phyloP scores from a whole-genome alignment of 2,329 filamentous ascomycete genomes.

The Westerdykella aurantiaca region DNA sequence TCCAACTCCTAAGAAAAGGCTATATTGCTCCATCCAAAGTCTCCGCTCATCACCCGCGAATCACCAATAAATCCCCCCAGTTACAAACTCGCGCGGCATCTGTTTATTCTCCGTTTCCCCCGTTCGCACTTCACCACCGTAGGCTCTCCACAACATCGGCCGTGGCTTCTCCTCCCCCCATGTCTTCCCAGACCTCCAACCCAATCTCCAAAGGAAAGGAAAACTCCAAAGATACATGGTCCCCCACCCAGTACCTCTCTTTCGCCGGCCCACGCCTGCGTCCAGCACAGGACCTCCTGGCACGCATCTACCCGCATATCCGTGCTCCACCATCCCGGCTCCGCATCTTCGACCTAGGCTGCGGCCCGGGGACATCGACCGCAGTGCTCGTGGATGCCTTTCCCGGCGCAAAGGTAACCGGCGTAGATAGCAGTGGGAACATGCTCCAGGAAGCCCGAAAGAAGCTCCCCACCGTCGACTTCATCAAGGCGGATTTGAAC shows the following conservation, averaged over 20 bases:
- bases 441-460: slow-evolving; percentile 50
- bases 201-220: too few species aligned
- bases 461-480: slow-evolving; percentile 39
- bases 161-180: too few species aligned
- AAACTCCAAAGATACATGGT: slow-evolving; percentile 43
- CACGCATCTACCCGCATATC: slow-evolving; percentile 40
- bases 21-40: too few species aligned
- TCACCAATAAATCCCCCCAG: too few species aligned
- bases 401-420: slow-evolving; percentile 44
- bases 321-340: slow-evolving; percentile 15
- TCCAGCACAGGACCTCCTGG: slow-evolving; percentile 49
- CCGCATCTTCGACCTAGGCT: slow-evolving; percentile 54
- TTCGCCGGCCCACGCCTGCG: slow-evolving; percentile 51
- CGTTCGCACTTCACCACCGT: too few species aligned
- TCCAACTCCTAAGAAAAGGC: too few species aligned
- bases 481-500: slow-evolving; percentile 44
- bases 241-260: slow-evolving; percentile 53
- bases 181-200: too few species aligned
- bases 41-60: too few species aligned
- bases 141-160: too few species aligned
- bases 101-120: too few species aligned
- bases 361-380: slow-evolving; percentile 57
- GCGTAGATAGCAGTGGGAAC: slow-evolving; percentile 51
- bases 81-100: too few species aligned
- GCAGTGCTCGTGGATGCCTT: slow-evolving; percentile 45